Percentiles rank a stretch among this genome's conserved stretches.
phyloP scores from a whole-genome alignment of 371 early-diverging fungal genomes.

The Mortierella polycephala region DNA sequence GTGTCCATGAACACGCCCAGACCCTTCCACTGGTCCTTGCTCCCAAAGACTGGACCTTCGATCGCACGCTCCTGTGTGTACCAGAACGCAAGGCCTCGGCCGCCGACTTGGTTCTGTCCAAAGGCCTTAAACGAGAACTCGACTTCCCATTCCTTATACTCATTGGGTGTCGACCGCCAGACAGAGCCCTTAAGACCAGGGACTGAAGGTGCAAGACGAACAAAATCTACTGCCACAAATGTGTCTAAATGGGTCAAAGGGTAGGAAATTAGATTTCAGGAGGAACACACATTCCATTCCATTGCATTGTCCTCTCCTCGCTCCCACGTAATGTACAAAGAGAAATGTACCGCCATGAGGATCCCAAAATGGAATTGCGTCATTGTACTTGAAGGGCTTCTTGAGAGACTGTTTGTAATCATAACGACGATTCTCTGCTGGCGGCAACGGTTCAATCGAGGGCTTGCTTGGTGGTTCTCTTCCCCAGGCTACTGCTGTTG shows the following conservation, averaged over 20 bases:
- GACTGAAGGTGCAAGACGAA: slow-evolving; percentile 78
- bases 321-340: neutral
- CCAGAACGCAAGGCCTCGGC: slow-evolving; percentile 91
- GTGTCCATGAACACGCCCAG: slow-evolving; percentile 78
- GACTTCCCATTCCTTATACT: slow-evolving; percentile 81
- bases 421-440: slow-evolving; percentile 26
- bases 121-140: slow-evolving; percentile 72
- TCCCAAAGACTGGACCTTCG: slow-evolving; percentile 80
- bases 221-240: slow-evolving; percentile 64
- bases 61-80: slow-evolving; percentile 71
- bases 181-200: slow-evolving; percentile 73
- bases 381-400: slow-evolving; percentile 48
- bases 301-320: neutral
- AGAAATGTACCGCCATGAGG: slow-evolving; percentile 33
- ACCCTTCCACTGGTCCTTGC: slow-evolving; percentile 77
- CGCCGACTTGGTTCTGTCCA: slow-evolving; percentile 76
- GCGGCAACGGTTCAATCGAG: slow-evolving; percentile 1
- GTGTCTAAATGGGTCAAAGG: slow-evolving; percentile 58
- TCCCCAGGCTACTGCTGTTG: slow-evolving; percentile 38
- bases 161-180: slow-evolving; percentile 75
- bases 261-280: neutral
- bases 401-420: slow-evolving; percentile 51
- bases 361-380: slow-evolving; percentile 39
- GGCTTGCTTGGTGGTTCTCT: slow-evolving; percentile 1
- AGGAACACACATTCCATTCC: neutral